Evolutionary conservation across 306 rosid species (phyloP), one percentile per base, ranked within the genome.

Genomic region (Cyamopsis tetragonoloba): DNA sequence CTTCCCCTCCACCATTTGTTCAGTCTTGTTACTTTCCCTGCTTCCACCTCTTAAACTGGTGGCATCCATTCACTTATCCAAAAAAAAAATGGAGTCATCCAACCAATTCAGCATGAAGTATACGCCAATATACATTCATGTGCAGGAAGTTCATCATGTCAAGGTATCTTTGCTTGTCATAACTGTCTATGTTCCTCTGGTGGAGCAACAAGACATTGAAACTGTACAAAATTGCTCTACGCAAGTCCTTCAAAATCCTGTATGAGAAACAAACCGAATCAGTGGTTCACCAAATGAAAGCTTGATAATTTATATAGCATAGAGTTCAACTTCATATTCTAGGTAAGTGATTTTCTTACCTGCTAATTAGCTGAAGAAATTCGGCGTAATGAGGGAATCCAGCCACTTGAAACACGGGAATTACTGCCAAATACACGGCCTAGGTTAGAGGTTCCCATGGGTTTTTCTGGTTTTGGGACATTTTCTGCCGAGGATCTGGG

Each of bases 341-440:
- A 60, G 54, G 28, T 28, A 51, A 65, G 56, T 3, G 9, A 65
- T 57, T 49, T 62, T 39, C 74, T 60, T 54, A 80, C 88, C 76
- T 26, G n/a, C 68, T 77, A 77, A 59, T 83, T 80, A 75, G 88
- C 39, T 0, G 88, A 84, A 30, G 88, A 84, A 37, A 80, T 78
- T 46, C 88, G 83, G 37, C 83, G 79, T 63, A 84, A 72, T 3
- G 88, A 84, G 62, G 88, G 85, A 54, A 84, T 63, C 88, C 81
- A 78, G 48, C 81, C 37, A 73, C 83, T 84, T 20, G 88, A 77
- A 81, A 77, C 63, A 72, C 80, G 83, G 22, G 83, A 7, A 20
- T 76, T 81, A 58, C 28, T 62, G 38, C 83, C 83, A 17, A 81
- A 48, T 30, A 75, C 83, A 26, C 81, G 83, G 39, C 70, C 69